Conservation (phyloP, 306 rosid genomes). For the Hylodesmum podocarpum region DNA sequence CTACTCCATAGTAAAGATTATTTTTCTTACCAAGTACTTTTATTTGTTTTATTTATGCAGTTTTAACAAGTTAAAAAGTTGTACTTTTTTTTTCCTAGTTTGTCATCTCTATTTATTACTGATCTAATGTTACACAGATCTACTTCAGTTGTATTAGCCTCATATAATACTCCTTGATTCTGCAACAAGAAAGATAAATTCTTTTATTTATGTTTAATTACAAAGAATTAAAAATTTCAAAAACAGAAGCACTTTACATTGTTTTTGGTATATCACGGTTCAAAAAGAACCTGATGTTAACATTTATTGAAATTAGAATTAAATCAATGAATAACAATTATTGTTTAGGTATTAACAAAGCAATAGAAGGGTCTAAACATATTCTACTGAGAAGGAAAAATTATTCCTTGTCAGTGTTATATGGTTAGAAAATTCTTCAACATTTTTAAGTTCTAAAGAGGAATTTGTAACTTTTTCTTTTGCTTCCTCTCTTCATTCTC, state of each 20-base stretch:
- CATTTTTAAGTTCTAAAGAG: constrained; percentile 18
- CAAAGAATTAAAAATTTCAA: not conserved
- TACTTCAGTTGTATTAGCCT: not conserved
- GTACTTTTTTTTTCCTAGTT: no score
- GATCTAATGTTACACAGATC: not conserved
- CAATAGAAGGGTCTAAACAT: not conserved
- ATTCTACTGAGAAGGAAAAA: not conserved
- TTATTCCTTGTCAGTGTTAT: not conserved
- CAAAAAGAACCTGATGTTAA: not conserved
- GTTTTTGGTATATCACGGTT: not conserved
- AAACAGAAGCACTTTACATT: not conserved
- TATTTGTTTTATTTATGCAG: no score
- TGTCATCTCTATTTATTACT: no score
- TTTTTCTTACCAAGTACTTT: no score
- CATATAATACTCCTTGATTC: not conserved
- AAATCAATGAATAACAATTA: constrained; percentile 1
- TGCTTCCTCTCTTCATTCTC: constrained; percentile 46
- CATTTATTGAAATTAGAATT: not conserved
- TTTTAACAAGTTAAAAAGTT: no score
- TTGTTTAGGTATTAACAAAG: not conserved
- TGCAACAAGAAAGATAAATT: not conserved
- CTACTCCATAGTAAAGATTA: no score
- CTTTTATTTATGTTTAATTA: not conserved
- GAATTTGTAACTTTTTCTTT: constrained; percentile 32
- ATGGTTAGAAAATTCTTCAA: constrained; percentile 6